Evolutionary conservation across 2,329 filamentous ascomycete genomes (phyloP).

Genomic region (Fusarium circinatum): DNA sequence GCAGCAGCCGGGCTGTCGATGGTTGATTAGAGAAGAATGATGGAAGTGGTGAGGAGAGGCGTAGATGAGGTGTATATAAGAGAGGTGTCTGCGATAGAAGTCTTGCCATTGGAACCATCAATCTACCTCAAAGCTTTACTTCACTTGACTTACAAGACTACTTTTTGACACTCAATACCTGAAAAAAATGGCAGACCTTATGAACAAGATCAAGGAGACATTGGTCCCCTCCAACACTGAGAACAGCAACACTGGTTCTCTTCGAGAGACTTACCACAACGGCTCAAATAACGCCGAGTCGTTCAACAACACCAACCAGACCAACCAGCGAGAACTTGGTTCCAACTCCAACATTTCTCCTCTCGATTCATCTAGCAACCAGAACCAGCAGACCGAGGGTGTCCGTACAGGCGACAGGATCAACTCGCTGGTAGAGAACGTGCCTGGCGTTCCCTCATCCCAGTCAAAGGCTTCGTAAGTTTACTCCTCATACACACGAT

Average conservation of each 20-base stretch:
- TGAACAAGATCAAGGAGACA: conserved; percentile 38
- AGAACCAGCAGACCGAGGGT: conserved; percentile 7
- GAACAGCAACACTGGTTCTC: background rate
- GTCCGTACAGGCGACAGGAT: conserved; percentile 26
- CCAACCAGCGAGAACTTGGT: conserved; percentile 3
- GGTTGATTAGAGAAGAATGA: conserved; percentile 11
- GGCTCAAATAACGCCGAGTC: background rate
- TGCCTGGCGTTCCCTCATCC: conserved; percentile 9
- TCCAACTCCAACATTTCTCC: background rate
- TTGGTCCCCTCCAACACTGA: conserved; percentile 10
- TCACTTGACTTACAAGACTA: background rate
- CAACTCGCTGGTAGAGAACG: conserved; percentile 22
- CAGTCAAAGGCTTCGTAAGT: conserved; percentile 13
- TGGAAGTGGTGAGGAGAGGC: background rate
- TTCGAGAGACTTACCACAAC: background rate
- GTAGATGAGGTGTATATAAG: background rate
- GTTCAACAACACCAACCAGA: conserved; percentile 6
- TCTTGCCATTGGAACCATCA: background rate
- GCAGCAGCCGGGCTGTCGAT: conserved; percentile 7
- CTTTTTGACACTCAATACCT: background rate
- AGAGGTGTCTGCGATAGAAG: background rate
- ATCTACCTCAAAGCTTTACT: background rate
- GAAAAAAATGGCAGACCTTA: conserved; percentile 27
- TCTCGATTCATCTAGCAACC: background rate
- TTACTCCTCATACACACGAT: too few relatives aligned